Percentiles rank a stretch among this genome's conserved stretches.
Evolutionary conservation across 805 yeast species (phyloP).

Genomic region (Yarrowia divulgata): DNA sequence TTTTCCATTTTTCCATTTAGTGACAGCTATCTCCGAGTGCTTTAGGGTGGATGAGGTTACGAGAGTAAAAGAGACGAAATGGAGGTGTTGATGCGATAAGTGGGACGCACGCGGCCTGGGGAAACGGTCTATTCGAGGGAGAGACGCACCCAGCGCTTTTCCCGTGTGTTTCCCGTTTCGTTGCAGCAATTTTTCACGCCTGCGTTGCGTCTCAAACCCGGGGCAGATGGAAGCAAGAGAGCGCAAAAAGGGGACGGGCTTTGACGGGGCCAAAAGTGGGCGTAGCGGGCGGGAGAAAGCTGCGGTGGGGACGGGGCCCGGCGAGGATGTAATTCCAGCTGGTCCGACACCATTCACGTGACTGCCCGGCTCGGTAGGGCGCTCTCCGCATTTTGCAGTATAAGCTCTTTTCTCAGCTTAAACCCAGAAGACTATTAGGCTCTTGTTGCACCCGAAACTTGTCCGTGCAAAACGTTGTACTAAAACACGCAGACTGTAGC

Average conservation of each 20-base stretch:
- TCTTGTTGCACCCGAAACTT: conserved; percentile 38
- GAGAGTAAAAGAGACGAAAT: neutral
- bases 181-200: conserved; percentile 40
- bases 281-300: neutral
- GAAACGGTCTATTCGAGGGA: neutral
- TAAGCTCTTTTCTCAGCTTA: neutral
- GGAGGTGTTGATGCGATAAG: neutral
- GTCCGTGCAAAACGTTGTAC: conserved; percentile 39
- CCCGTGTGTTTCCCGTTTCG: conserved; percentile 28
- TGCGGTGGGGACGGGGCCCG: neutral
- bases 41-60: neutral
- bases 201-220: conserved; percentile 35
- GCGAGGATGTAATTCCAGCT: neutral
- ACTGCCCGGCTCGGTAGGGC: neutral
- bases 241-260: neutral
- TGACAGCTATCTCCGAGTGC: neutral
- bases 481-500: conserved; percentile 37
- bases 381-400: conserved; percentile 3
- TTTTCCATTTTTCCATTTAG: neutral
- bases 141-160: conserved; percentile 26
- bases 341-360: conserved; percentile 8
- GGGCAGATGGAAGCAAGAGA: conserved; percentile 37
- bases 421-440: conserved; percentile 26
- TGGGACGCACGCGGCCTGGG: neutral
- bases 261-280: neutral